These are phyloP conservation scores for Vigna mungo DNA, from an alignment of 306 rosid species.

Conservation along the genomic window DNA sequence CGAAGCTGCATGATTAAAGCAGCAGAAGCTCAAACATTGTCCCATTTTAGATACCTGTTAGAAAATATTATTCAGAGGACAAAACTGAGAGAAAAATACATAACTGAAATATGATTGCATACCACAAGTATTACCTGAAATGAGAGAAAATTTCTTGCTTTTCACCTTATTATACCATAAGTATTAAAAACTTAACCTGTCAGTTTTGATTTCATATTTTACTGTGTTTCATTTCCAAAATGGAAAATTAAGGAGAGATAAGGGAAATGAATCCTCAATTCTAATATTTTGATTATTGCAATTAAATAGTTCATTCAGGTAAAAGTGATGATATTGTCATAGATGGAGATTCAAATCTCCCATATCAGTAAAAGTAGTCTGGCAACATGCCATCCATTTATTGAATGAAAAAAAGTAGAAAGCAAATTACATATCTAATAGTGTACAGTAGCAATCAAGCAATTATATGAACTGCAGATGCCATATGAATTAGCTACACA, in stretches of 20 bases:
- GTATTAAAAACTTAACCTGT: background rate
- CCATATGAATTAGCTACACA: background rate
- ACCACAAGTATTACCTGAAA: too few species aligned
- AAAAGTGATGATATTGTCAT: background rate
- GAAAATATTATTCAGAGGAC: too few species aligned
- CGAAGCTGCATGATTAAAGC: background rate
- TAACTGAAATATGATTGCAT: too few species aligned
- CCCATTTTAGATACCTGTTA: background rate
- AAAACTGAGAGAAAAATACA: too few species aligned
- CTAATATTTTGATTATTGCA: background rate
- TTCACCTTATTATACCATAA: background rate
- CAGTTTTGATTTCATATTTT: background rate
- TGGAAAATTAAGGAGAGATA: background rate
- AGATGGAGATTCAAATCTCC: background rate
- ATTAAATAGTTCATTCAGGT: background rate
- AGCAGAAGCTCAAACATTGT: slow-evolving; percentile 20
- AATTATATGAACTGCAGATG: background rate
- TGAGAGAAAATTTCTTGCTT: background rate
- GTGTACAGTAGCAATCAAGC: background rate
- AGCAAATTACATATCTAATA: background rate
- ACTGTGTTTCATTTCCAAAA: background rate
- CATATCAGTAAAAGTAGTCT: background rate
- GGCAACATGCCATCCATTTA: background rate
- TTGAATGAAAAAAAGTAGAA: background rate
- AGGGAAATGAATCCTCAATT: background rate